These are phyloP conservation scores for Ustilago shanxiensis DNA, from an alignment of 1,284 basidiomycete species.

Conservation along the genomic window DNA sequence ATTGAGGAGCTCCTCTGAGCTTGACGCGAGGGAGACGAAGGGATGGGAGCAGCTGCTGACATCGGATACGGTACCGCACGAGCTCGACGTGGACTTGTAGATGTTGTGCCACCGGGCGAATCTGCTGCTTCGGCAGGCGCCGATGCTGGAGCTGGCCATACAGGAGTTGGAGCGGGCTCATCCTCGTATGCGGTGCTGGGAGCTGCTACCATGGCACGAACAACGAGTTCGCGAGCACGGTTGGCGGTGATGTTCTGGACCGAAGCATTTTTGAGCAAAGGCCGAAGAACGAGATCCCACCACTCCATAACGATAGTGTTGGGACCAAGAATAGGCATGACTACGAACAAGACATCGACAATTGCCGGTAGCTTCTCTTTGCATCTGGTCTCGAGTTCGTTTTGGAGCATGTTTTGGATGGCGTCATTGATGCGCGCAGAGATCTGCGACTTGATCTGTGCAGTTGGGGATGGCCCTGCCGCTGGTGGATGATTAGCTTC, in stretches of 20 bases:
- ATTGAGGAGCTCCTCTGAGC: constrained; percentile 23
- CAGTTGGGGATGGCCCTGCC: constrained; percentile 37
- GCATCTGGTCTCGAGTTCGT: constrained; percentile 49
- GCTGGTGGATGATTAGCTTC: constrained; percentile 38
- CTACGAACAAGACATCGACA: constrained; percentile 52
- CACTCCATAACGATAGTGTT: constrained; percentile 57
- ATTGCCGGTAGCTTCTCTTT: constrained; percentile 41
- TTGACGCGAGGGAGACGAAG: constrained; percentile 33
- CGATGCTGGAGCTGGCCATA: constrained; percentile 38
- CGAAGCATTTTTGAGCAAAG: constrained; percentile 56
- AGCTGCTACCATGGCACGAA: constrained; percentile 54
- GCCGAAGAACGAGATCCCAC: constrained; percentile 65
- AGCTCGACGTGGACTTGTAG: constrained; percentile 27
- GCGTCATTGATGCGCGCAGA: constrained; percentile 47
- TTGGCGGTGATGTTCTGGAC: constrained; percentile 45
- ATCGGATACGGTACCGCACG: constrained; percentile 56
- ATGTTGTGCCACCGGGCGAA: constrained; percentile 5
- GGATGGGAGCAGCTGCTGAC: constrained; percentile 34
- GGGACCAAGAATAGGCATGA: constrained; percentile 53
- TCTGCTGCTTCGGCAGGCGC: not conserved
- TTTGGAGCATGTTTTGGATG: constrained; percentile 41
- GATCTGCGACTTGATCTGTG: constrained; percentile 53
- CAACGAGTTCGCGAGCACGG: constrained; percentile 57
- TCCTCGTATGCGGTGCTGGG: constrained; percentile 59
- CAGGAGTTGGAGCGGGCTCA: constrained; percentile 45